phyloP scores from a whole-genome alignment of 305 asterid species.

The Fraxinus sp. region DNA sequence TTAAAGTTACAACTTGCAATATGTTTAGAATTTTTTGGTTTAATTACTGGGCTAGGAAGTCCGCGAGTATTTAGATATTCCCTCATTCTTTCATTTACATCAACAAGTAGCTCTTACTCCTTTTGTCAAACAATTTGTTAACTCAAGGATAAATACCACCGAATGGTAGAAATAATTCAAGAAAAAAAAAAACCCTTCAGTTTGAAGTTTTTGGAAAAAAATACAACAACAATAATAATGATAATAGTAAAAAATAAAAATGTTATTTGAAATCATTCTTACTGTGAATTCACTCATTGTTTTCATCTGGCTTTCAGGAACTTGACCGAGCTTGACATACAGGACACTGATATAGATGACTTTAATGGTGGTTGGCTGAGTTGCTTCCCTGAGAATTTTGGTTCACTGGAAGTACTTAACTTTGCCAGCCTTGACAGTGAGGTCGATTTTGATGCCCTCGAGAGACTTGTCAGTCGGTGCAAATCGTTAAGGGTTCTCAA shows the following conservation, averaged over 20 bases:
- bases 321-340: slow-evolving; percentile 77
- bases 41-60: neutral
- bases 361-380: slow-evolving; percentile 63
- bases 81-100: too few species aligned
- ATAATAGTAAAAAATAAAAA: too few species aligned
- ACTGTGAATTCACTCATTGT: slow-evolving; percentile 1
- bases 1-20: neutral
- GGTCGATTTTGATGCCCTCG: slow-evolving; percentile 61
- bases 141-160: neutral
- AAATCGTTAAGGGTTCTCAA: slow-evolving; percentile 60
- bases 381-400: slow-evolving; percentile 66
- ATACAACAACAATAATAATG: too few species aligned
- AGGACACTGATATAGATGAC: slow-evolving; percentile 63
- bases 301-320: slow-evolving; percentile 45
- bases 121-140: too few species aligned
- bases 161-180: neutral
- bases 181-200: neutral
- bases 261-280: neutral
- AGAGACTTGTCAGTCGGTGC: slow-evolving; percentile 68
- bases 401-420: slow-evolving; percentile 66
- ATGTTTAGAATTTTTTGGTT: neutral
- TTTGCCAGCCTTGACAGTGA: slow-evolving; percentile 60
- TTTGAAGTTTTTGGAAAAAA: too few species aligned
- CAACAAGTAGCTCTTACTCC: neutral
- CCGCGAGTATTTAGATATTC: too few species aligned